Evolutionary conservation across 805 yeast species (phyloP), one percentile per base, ranked within the genome.

Genomic region (Saccharomycopsis malanga): DNA sequence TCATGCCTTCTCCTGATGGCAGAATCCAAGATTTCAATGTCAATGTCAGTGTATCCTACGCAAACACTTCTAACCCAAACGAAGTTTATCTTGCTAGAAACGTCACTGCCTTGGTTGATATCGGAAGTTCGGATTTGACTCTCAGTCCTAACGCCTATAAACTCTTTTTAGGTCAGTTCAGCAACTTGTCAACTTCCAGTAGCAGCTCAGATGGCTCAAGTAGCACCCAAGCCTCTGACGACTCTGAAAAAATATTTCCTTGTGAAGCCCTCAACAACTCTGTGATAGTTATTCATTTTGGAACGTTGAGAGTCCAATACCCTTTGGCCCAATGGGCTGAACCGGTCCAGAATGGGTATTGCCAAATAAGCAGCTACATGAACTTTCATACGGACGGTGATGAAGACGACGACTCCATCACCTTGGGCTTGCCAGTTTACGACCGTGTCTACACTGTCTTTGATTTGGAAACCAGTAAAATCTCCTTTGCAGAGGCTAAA

Each of bases 1-100:
- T 78, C 36, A 66, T 76, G 9, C 36, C 36, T 5, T 7, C 10
- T 12, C 9, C 17, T n/a, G 15, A 32, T n/a, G 36, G 36, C 36
- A 32, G 6, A n/a, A 18, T 32, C 17, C 18, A n/a, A 5, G 36
- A 32, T n/a, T 32, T 32, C 18, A 12, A 32, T n/a, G 36, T 32
- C 18, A 32, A 32, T 18, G 17, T 18, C 17, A 12, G 18, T 6
- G 6, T 9, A 6, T 12, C 18, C 17, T 27, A 27, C 30, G 17
- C 17, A 14, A 9, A 32, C 17, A 9, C 17, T 9, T 32, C 17
- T 5, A 7, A 32, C 17, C 9, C 9, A 18, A 32, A 6, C 36
- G 12, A 14, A 7, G 15, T n/a, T 7, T 14, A 9, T 7, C 36
- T 32, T n/a, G 18, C 12, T 5, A 7, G 6, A n/a, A n/a, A 32